Conservation (phyloP, 108 stramenopile species). For the Stephanodiscus minutulus region DNA sequence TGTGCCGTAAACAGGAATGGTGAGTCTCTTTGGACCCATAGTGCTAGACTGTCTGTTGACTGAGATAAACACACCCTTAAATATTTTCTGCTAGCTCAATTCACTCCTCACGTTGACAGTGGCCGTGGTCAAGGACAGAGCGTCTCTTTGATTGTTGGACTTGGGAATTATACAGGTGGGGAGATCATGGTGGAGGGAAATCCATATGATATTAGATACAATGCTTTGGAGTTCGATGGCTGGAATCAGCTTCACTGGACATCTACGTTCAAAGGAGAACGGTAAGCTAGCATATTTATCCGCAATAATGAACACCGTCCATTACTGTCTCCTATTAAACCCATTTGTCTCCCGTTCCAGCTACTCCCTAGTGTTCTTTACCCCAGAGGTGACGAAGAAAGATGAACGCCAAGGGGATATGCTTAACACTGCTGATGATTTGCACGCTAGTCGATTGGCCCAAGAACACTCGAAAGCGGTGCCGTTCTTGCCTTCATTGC, state of each 20-base stretch:
- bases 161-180: conserved; percentile 88
- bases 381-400: conserved; percentile 55
- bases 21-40: no score
- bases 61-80: no score
- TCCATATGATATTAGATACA: conserved; percentile 75
- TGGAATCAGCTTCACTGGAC: conserved; percentile 94
- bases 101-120: conserved; percentile 91
- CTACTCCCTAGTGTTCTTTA: conserved; percentile 93
- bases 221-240: conserved; percentile 88
- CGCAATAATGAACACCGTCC: neutral
- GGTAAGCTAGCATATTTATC: conserved; percentile 19
- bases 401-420: conserved; percentile 11
- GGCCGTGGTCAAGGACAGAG: conserved; percentile 87
- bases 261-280: conserved; percentile 76
- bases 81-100: no score
- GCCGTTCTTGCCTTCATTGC: conserved; percentile 43
- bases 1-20: conserved; percentile 87
- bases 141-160: conserved; percentile 84
- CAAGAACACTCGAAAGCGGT: conserved; percentile 24
- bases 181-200: conserved; percentile 80
- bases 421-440: conserved; percentile 35
- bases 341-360: neutral
- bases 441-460: conserved; percentile 21
- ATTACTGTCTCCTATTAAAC: neutral
- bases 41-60: neutral